A percentile compares a stretch with the other conserved stretches of the same genome.
Evolutionary conservation across 352 stramenopile species (phyloP).

Genomic region (Globisporangium spiculum): DNA sequence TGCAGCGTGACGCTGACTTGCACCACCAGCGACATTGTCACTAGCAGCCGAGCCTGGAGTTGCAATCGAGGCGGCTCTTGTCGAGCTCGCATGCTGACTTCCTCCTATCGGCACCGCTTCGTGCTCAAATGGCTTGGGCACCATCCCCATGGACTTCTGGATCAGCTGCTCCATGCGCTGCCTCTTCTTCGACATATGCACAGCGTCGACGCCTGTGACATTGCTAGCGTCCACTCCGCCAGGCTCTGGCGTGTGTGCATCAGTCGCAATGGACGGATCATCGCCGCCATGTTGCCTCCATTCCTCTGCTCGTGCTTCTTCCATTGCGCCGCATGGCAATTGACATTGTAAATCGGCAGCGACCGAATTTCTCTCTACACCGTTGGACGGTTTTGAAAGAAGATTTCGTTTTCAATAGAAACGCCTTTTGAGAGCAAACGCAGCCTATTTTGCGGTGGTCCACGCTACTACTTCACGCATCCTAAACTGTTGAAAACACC

Average conservation of each 20-base stretch:
- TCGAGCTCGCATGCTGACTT: conserved; percentile 3
- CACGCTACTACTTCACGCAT: neutral
- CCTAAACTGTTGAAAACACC: neutral
- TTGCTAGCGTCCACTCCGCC: neutral
- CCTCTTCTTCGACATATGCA: conserved; percentile 32
- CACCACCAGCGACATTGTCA: too few species aligned
- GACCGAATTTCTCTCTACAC: too few species aligned
- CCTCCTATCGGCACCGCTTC: neutral
- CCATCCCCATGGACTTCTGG: conserved; percentile 39
- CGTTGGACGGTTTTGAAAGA: too few species aligned
- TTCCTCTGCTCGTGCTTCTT: neutral
- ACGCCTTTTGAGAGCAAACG: too few species aligned
- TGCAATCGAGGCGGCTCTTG: neutral
- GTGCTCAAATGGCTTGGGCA: conserved; percentile 9
- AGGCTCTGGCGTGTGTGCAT: neutral
- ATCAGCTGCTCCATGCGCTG: conserved; percentile 60
- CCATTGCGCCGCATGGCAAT: neutral
- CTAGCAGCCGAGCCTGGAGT: neutral
- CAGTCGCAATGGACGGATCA: neutral
- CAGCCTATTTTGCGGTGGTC: neutral
- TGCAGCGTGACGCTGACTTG: neutral
- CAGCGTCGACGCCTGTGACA: neutral
- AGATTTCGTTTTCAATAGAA: too few species aligned
- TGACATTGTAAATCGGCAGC: neutral
- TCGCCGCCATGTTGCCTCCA: neutral